These are phyloP conservation scores for Petunia secreta DNA, from an alignment of 257 asterid species.

Conservation along the genomic window DNA sequence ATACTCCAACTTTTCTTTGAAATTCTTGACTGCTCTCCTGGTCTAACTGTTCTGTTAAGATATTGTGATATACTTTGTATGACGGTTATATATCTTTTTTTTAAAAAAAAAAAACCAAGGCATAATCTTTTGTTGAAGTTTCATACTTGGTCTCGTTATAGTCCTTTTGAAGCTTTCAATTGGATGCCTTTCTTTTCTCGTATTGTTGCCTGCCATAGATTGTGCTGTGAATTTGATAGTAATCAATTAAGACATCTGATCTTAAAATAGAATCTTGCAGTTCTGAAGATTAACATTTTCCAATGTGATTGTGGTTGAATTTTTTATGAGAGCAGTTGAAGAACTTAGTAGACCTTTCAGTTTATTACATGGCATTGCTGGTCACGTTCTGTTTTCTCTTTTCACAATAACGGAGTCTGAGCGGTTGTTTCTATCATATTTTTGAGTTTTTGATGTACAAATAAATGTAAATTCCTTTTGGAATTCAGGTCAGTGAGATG, in stretches of 20 bases:
- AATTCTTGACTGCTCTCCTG: conserved; percentile 11
- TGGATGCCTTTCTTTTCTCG: not conserved
- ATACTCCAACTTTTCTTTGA: not conserved
- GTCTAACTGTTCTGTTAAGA: not conserved
- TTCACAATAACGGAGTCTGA: not conserved
- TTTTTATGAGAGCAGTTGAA: not conserved
- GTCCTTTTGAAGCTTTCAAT: not conserved
- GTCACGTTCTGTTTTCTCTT: not conserved
- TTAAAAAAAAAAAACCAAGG: not conserved
- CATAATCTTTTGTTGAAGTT: not conserved
- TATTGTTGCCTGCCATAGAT: not conserved
- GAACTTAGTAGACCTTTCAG: not conserved
- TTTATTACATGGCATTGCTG: conserved; percentile 7
- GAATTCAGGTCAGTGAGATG: conserved; percentile 73
- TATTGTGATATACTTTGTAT: not conserved
- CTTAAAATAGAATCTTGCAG: not conserved
- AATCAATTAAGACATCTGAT: not conserved
- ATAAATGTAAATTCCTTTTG: conserved; percentile 22
- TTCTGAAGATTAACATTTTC: not conserved
- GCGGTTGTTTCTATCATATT: not conserved
- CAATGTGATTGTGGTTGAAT: not conserved
- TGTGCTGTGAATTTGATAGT: not conserved
- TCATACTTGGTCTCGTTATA: not conserved
- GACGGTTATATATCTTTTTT: not conserved
- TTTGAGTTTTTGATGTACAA: not conserved